Conservation (phyloP, 768 basidiomycete species). For the Amanita jacksonii region DNA sequence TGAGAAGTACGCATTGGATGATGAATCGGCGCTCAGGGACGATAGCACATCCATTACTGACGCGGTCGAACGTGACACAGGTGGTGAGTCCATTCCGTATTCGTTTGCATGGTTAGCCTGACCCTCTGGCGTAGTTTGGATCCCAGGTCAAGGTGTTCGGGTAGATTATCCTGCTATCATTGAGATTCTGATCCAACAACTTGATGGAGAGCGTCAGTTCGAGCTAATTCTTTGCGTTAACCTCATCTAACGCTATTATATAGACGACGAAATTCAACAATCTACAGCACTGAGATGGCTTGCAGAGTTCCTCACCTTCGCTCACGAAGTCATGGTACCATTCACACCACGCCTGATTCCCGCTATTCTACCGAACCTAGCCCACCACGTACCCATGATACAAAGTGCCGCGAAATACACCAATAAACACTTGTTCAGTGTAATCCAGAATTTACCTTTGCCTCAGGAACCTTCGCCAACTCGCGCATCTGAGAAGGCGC, state of each 20-base stretch:
- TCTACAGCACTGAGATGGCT: constrained; percentile 93
- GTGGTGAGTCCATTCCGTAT: constrained; percentile 42
- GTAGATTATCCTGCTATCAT: constrained; percentile 90
- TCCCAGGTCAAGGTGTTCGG: constrained; percentile 88
- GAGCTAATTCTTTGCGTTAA: constrained; percentile 3
- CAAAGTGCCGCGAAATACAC: constrained; percentile 79
- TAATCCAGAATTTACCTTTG: constrained; percentile 78
- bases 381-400: constrained; percentile 84
- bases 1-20: constrained; percentile 28
- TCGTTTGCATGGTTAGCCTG: constrained; percentile 4
- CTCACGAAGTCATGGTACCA: constrained; percentile 86
- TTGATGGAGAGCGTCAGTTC: constrained; percentile 71
- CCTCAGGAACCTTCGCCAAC: constrained; percentile 42
- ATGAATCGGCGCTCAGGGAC: constrained; percentile 31
- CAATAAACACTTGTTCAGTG: constrained; percentile 74
- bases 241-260: constrained; percentile 5
- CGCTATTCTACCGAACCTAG: constrained; percentile 89
- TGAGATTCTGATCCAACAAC: constrained; percentile 84
- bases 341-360: constrained; percentile 91
- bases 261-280: constrained; percentile 93
- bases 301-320: constrained; percentile 80
- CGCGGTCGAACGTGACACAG: constrained; percentile 48
- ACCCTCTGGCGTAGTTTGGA: constrained; percentile 50
- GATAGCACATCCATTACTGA: constrained; percentile 34
- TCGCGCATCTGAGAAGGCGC: constrained; percentile 21